Percentiles rank a stretch among this genome's conserved stretches.
These are phyloP conservation scores for Climacium dendroides DNA, from an alignment of 225 moss, liverwort and hornwort species.

Conservation along the genomic window DNA sequence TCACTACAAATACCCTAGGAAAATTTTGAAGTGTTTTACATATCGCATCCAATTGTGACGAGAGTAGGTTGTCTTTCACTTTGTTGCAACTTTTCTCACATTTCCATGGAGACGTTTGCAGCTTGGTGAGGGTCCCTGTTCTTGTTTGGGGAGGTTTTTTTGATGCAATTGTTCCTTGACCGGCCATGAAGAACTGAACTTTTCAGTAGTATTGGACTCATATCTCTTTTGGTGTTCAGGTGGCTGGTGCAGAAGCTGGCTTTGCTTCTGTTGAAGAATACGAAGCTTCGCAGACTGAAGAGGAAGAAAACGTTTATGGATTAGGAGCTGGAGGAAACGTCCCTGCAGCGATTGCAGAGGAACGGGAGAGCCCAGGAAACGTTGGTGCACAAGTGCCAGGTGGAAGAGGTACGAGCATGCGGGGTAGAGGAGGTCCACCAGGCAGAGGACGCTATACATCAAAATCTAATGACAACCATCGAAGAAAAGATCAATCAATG, in stretches of 20 bases:
- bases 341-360: slow-evolving; percentile 28
- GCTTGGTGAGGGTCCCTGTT: neutral
- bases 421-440: slow-evolving; percentile 49
- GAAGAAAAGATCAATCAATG: slow-evolving; percentile 83
- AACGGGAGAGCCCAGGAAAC: slow-evolving; percentile 29
- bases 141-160: neutral
- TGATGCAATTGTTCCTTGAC: neutral
- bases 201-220: neutral
- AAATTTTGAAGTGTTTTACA: neutral
- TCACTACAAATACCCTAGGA: neutral
- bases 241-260: slow-evolving; percentile 55
- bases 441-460: slow-evolving; percentile 48
- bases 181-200: neutral
- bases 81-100: neutral
- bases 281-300: slow-evolving; percentile 40
- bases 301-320: slow-evolving; percentile 35
- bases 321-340: slow-evolving; percentile 83
- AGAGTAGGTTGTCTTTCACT: neutral
- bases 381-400: slow-evolving; percentile 34
- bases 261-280: slow-evolving; percentile 73
- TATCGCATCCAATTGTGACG: neutral
- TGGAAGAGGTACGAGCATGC: slow-evolving; percentile 42
- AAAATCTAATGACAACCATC: slow-evolving; percentile 59
- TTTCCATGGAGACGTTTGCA: neutral
- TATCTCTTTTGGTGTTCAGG: slow-evolving; percentile 6